Evolutionary conservation across 306 rosid species (phyloP).

Genomic region (Alnus glutinosa): DNA sequence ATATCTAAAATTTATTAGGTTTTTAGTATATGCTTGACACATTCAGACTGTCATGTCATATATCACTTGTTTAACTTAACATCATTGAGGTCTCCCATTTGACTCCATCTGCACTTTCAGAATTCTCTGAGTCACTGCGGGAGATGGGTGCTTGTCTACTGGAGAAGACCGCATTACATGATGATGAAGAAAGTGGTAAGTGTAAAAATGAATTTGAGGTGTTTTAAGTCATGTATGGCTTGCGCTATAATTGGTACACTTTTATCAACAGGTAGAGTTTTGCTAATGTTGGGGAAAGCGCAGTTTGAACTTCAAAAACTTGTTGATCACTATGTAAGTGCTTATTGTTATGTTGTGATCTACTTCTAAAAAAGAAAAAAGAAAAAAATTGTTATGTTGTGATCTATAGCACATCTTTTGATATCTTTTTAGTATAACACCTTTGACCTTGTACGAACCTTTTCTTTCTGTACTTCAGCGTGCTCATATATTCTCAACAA

Average conservation of each 20-base stretch:
- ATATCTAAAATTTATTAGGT: not conserved
- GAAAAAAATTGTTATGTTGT: conserved; percentile 9
- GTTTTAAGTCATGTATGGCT: conserved; percentile 34
- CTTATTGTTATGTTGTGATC: conserved; percentile 25
- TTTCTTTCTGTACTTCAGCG: conserved; percentile 61
- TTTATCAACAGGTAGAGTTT: conserved; percentile 61
- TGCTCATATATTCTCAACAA: conserved; percentile 62
- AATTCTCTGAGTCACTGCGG: conserved; percentile 79
- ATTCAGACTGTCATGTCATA: conserved; percentile 2
- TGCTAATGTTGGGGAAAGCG: conserved; percentile 68
- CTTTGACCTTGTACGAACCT: conserved; percentile 28
- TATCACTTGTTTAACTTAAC: conserved; percentile 4
- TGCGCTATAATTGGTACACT: conserved; percentile 28
- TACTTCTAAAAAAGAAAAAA: not conserved
- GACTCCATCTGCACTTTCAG: conserved; percentile 43
- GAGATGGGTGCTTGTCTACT: conserved; percentile 84
- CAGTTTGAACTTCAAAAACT: conserved; percentile 85
- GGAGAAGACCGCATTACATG: conserved; percentile 56
- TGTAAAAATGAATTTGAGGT: conserved; percentile 23
- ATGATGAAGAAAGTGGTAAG: conserved; percentile 65
- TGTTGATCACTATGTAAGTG: conserved; percentile 79
- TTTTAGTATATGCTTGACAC: not conserved
- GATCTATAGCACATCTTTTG: conserved; percentile 25
- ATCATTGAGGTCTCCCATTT: conserved; percentile 11
- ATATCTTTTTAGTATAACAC: conserved; percentile 14